Conservation (phyloP, 257 asterid species). For the Coffea eugenioides region DNA sequence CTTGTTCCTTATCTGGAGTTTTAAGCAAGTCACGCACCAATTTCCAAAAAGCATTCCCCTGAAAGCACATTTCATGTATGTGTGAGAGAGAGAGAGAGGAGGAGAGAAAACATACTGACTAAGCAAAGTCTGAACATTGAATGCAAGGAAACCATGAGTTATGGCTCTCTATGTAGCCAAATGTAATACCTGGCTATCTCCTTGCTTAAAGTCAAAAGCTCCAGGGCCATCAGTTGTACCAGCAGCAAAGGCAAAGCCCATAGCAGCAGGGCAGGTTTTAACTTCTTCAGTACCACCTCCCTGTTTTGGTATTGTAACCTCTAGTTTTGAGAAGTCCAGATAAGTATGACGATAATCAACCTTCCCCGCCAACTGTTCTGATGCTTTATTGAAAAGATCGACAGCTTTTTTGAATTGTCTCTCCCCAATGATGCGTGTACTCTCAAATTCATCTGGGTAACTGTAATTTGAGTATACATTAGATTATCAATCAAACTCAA, state of each 20-base stretch:
- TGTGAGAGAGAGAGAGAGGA: not conserved
- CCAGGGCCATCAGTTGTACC: conserved; percentile 99
- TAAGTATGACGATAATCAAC: conserved; percentile 78
- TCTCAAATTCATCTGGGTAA: conserved; percentile 92
- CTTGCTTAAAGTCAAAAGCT: conserved; percentile 98
- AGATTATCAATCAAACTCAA: conserved; percentile 9
- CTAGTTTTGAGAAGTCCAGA: conserved; percentile 73
- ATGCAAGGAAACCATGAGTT: not conserved
- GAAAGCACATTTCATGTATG: conserved; percentile 1
- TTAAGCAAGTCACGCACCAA: conserved; percentile 81
- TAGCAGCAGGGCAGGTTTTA: conserved; percentile 95
- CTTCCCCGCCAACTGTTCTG: conserved; percentile 74
- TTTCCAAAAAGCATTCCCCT: conserved; percentile 98
- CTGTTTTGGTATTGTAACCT: conserved; percentile 61
- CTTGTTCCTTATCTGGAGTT: conserved; percentile 71
- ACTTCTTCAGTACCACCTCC: conserved; percentile 56
- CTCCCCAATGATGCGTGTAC: conserved; percentile 91
- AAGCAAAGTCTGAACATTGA: not conserved
- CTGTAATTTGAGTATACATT: conserved; percentile 42
- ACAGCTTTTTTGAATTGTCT: conserved; percentile 84
- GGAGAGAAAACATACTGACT: too few relatives aligned
- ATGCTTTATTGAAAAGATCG: conserved; percentile 68
- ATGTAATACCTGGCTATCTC: conserved; percentile 68
- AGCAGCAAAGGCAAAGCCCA: conserved; percentile 99
- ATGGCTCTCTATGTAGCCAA: conserved; percentile 8